These are phyloP conservation scores for Epithele typhae DNA, from an alignment of 768 basidiomycete species.

Conservation along the genomic window DNA sequence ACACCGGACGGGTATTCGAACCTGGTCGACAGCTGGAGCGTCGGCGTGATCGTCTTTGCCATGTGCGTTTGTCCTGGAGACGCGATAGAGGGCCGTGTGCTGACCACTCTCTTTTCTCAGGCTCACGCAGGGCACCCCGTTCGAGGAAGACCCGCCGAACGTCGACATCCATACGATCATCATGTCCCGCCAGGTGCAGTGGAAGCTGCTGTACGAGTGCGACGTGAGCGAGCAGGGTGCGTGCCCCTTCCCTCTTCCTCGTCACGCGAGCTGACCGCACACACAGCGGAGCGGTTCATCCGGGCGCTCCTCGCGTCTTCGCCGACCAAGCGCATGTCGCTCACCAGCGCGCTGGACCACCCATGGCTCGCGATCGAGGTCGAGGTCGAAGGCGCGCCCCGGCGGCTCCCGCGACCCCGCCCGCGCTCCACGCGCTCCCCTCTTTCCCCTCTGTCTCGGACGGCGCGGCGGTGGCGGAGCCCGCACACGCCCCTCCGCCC, in stretches of 20 bases:
- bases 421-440: no score
- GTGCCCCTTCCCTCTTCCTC: conserved; percentile 19
- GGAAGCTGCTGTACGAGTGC: conserved; percentile 39
- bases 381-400: no score
- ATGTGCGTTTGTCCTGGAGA: conserved; percentile 45
- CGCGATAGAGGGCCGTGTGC: neutral
- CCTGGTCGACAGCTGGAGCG: conserved; percentile 89
- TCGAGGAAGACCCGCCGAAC: conserved; percentile 32
- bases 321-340: no score
- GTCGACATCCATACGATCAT: conserved; percentile 50
- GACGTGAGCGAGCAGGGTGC: conserved; percentile 47
- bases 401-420: no score
- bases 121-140: neutral
- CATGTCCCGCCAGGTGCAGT: conserved; percentile 53
- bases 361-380: no score
- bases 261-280: no score
- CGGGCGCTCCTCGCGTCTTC: no score
- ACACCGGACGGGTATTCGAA: conserved; percentile 57
- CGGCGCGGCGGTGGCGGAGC: no score
- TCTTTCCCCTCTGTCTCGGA: no score
- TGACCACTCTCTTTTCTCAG: neutral
- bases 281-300: no score
- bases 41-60: conserved; percentile 86
- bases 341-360: no score
- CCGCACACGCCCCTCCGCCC: no score